Conservation (phyloP, 2,329 filamentous ascomycete genomes). For the Claviceps quebecensis region DNA sequence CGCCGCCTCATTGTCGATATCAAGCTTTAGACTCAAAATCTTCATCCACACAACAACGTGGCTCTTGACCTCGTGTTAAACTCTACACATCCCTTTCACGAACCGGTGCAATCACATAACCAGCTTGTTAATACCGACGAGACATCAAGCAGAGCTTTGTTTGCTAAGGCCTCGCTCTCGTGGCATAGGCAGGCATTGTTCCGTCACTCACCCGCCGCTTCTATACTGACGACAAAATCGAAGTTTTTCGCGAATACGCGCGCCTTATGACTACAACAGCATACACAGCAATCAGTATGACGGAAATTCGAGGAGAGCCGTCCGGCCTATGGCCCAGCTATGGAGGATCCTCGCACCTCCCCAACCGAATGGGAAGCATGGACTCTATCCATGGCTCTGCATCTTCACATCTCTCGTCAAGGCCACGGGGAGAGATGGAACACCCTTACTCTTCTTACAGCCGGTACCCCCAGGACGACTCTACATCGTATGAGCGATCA, state of each 20-base stretch:
- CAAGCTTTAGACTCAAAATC: neutral
- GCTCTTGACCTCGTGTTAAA: neutral
- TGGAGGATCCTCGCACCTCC: constrained; percentile 38
- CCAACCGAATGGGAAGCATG: constrained; percentile 36
- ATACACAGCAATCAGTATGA: constrained; percentile 44
- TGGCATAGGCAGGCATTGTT: neutral
- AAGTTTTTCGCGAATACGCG: constrained; percentile 22
- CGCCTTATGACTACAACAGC: constrained; percentile 45
- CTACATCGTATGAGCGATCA: constrained; percentile 39
- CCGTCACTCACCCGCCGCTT: neutral
- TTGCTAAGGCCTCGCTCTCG: neutral
- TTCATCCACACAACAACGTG: neutral
- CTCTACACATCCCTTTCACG: neutral
- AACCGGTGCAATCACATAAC: too few relatives aligned
- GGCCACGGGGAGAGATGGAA: constrained; percentile 35
- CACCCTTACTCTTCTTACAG: constrained; percentile 38
- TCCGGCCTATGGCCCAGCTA: constrained; percentile 45
- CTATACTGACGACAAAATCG: neutral
- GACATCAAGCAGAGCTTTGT: neutral
- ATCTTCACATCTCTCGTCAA: constrained; percentile 24
- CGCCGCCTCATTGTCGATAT: constrained; percentile 1
- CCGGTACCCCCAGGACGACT: constrained; percentile 40
- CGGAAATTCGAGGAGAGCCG: constrained; percentile 47
- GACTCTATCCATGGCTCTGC: constrained; percentile 34
- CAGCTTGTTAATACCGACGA: too few relatives aligned